Evolutionary conservation across 2,329 filamentous ascomycete species (phyloP).

Genomic region (Cladosporium sp.): DNA sequence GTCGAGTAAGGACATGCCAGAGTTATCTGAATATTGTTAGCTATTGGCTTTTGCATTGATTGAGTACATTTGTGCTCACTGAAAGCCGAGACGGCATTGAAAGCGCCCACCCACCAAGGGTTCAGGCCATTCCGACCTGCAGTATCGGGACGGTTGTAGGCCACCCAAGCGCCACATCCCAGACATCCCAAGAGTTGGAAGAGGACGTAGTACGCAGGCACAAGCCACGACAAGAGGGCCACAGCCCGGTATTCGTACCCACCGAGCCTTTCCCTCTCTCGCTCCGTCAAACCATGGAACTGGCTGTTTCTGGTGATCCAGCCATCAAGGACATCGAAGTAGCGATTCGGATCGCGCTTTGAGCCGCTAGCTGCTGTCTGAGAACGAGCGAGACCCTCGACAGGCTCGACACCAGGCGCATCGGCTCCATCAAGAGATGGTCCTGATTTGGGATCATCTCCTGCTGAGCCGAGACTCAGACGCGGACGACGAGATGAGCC

Average conservation of each 20-base stretch:
- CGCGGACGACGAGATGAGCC: constrained; percentile 15
- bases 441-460: not conserved
- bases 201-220: constrained; percentile 56
- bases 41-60: not conserved
- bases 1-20: constrained; percentile 65
- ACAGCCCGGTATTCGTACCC: constrained; percentile 63
- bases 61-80: constrained; percentile 36
- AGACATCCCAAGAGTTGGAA: constrained; percentile 59
- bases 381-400: not conserved
- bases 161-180: constrained; percentile 60
- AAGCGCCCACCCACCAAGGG: constrained; percentile 65
- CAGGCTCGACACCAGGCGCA: not conserved
- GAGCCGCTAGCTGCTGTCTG: no score
- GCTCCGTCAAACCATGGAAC: constrained; percentile 50
- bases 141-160: constrained; percentile 46
- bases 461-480: constrained; percentile 23
- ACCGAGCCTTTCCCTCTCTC: constrained; percentile 56
- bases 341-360: not conserved
- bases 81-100: constrained; percentile 65
- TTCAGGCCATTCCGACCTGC: constrained; percentile 55
- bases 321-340: constrained; percentile 19
- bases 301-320: constrained; percentile 47
- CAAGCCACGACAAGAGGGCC: constrained; percentile 54
- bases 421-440: constrained; percentile 21
- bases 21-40: constrained; percentile 40